Percentiles rank a stretch among this genome's conserved stretches.
Evolutionary conservation across 2,329 filamentous ascomycete species (phyloP).

Genomic region (Xylaria sp.): DNA sequence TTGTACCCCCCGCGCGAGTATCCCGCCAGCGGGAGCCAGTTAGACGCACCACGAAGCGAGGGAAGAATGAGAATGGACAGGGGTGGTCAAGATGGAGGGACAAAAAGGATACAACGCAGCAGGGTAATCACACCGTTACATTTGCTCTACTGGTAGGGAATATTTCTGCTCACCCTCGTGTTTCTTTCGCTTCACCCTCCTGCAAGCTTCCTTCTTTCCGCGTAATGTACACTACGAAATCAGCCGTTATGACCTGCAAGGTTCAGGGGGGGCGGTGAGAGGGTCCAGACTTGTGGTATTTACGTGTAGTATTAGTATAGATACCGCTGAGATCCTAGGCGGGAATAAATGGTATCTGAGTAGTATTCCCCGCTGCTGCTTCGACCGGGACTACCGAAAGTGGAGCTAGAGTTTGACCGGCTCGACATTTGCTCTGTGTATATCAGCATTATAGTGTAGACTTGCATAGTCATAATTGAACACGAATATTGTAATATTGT

Average conservation of each 20-base stretch:
- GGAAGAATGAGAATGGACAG: constrained; percentile 25
- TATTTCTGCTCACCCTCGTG: constrained; percentile 11
- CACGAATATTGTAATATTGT: too few species aligned
- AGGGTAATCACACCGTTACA: constrained; percentile 38
- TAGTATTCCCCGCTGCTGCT: constrained; percentile 5
- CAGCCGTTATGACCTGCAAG: constrained; percentile 36
- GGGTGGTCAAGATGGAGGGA: constrained; percentile 24
- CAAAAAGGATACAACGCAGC: constrained; percentile 38
- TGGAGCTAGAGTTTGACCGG: not conserved
- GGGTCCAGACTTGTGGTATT: constrained; percentile 18
- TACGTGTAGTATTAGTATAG: not conserved
- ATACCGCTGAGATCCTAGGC: constrained; percentile 8
- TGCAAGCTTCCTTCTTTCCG: constrained; percentile 13
- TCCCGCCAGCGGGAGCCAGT: constrained; percentile 11
- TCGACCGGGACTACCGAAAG: not conserved
- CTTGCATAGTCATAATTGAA: not conserved
- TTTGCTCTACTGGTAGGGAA: constrained; percentile 19
- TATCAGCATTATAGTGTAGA: not conserved
- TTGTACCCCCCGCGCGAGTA: constrained; percentile 26
- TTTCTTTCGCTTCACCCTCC: constrained; percentile 19
- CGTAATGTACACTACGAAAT: constrained; percentile 19
- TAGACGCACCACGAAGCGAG: constrained; percentile 32
- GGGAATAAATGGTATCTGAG: not conserved
- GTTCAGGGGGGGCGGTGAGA: constrained; percentile 36
- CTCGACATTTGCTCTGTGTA: not conserved